phyloP scores from a whole-genome alignment of 805 yeast species.

The Danielia reshetovae region DNA sequence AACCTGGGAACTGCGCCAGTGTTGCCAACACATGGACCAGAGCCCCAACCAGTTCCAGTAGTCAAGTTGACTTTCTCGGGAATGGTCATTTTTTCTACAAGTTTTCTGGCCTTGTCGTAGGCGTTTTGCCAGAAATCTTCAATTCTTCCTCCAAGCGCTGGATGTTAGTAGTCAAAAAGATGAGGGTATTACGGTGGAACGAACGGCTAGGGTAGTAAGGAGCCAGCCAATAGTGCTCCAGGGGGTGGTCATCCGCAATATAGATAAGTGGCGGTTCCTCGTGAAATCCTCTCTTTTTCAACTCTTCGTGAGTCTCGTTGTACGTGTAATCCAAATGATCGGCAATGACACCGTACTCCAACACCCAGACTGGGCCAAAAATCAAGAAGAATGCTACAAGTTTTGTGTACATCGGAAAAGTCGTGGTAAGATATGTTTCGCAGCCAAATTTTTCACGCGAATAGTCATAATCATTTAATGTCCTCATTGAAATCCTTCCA shows the following conservation, averaged over 20 bases:
- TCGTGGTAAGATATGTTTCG: no score
- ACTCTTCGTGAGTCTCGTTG: conserved; percentile 9
- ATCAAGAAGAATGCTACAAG: no score
- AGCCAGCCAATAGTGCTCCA: conserved; percentile 22
- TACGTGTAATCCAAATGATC: conserved; percentile 7
- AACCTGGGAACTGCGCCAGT: conserved; percentile 56
- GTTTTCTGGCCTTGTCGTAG: conserved; percentile 48
- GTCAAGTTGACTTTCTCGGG: conserved; percentile 60
- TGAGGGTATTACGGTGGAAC: conserved; percentile 12
- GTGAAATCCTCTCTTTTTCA: conserved; percentile 22
- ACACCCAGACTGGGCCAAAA: no score
- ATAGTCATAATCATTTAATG: neutral
- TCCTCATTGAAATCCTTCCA: conserved; percentile 17
- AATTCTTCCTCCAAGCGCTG: conserved; percentile 44
- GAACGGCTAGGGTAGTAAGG: conserved; percentile 38
- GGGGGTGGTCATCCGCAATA: conserved; percentile 25
- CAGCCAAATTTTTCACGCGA: no score
- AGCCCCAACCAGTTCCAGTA: conserved; percentile 62
- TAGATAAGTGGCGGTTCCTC: conserved; percentile 29
- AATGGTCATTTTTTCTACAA: conserved; percentile 54
- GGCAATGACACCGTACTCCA: no score
- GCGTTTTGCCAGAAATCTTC: conserved; percentile 56
- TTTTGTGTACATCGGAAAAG: no score
- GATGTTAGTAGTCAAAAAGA: conserved; percentile 6
- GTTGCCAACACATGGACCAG: conserved; percentile 60